phyloP scores from a whole-genome alignment of 352 stramenopile species.

The Pythium grandisporangium region DNA sequence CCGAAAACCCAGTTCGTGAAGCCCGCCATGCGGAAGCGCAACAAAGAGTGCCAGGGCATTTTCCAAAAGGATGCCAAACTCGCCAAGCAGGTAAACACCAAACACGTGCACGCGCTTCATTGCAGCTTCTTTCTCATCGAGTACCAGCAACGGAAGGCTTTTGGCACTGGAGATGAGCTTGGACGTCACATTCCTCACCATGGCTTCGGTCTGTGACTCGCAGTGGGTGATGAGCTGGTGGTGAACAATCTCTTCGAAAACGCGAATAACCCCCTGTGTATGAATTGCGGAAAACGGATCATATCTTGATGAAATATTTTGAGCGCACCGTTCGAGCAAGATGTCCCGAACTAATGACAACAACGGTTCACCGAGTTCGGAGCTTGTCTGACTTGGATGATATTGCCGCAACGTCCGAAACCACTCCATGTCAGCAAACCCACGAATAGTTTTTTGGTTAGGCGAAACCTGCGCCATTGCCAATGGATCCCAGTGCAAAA shows the following conservation, averaged over 20 bases:
- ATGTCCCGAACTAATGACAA: conserved; percentile 44
- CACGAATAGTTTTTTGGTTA: conserved; percentile 10
- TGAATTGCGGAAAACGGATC: conserved; percentile 52
- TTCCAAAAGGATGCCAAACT: conserved; percentile 48
- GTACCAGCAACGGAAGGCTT: conserved; percentile 24
- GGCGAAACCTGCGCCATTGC: conserved; percentile 12
- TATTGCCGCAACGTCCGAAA: conserved; percentile 34
- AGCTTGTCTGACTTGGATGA: neutral
- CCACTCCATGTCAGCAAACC: conserved; percentile 39
- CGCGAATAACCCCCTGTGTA: conserved; percentile 28
- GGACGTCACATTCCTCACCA: conserved; percentile 18
- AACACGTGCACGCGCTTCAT: conserved; percentile 13
- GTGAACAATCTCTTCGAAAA: conserved; percentile 44
- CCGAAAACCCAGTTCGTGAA: conserved; percentile 29
- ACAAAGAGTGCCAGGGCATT: conserved; percentile 64
- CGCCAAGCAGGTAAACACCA: conserved; percentile 25
- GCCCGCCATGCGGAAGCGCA: conserved; percentile 21
- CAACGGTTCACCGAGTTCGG: conserved; percentile 16
- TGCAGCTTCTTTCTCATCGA: conserved; percentile 11
- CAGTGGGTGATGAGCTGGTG: conserved; percentile 16
- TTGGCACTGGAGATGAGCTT: conserved; percentile 29
- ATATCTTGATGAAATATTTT: conserved; percentile 31
- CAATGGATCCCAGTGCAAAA: conserved; percentile 62
- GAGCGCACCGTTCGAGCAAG: conserved; percentile 25
- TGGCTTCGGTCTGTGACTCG: conserved; percentile 13